Evolutionary conservation across 2,329 filamentous ascomycete genomes (phyloP), one percentile per base, ranked within the genome.

Genomic region (Colletotrichum paranaense): DNA sequence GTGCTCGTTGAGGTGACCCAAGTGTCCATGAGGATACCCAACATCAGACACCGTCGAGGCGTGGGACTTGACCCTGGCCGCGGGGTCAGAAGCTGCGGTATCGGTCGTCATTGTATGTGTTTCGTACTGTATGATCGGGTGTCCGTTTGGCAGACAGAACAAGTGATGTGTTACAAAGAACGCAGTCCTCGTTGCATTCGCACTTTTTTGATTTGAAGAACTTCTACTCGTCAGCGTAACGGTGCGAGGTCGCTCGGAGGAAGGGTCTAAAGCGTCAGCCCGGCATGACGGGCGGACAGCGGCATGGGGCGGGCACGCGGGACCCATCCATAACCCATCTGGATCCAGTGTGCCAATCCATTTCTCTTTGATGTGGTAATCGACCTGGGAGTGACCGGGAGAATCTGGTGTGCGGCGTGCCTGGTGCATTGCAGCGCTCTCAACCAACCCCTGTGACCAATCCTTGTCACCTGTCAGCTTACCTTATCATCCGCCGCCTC

Each of bases 11-110:
- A 98, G 87, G 82, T 96, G 92, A 62, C 94, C 92, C 58, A 96
- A 85, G 81, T 97, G 95, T n/a, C 94, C 95, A 62, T 89, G 85
- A 2, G 93, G 93, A 82, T 93, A 95, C 75, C 87, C 88, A 76
- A 85, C 79, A 56, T 86, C 85, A 72, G 77, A 55, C 19, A 56
- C 68, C 7, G 68, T 63, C 9, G 71, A 72, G 11, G 62, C 62
- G 62, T 71, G 60, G 56, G 67, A 72, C 30, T 72, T 62, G 6
- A 73, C 71, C 71, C 35, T 56, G 22, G 67, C 46, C 49, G 72
- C 68, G 58, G 72, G 72, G 52, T 72, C 58, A 49, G 57, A 26
- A 46, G 57, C 12, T 35, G 68, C 68, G 38, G 72, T n/a, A 38
- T 72, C 67, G 56, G 68, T 59, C 57, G 62, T 73, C 22, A 49